Evolutionary conservation across 805 yeast genomes (phyloP).

Genomic region (Suhomyces sp.): DNA sequence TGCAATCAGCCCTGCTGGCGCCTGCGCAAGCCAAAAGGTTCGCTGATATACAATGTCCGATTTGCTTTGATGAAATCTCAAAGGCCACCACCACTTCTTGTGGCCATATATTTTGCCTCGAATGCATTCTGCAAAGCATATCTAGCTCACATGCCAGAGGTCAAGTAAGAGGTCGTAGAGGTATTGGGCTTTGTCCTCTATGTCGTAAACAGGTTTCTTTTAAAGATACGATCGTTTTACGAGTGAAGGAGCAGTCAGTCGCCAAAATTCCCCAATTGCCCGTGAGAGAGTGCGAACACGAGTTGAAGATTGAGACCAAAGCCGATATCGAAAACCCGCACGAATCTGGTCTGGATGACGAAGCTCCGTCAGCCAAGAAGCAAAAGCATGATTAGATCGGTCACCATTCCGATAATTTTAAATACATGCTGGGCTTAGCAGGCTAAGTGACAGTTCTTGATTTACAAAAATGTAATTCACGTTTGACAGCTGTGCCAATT

Average conservation of each 20-base stretch:
- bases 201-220: constrained; percentile 39
- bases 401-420: not conserved
- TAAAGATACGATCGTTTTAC: constrained; percentile 29
- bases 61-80: constrained; percentile 41
- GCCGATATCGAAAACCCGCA: not conserved
- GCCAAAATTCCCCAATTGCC: constrained; percentile 14
- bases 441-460: not conserved
- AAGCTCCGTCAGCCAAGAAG: not conserved
- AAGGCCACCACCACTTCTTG: constrained; percentile 42
- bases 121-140: constrained; percentile 40
- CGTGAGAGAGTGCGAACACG: not conserved
- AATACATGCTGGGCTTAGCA: not conserved
- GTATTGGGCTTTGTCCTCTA: constrained; percentile 43
- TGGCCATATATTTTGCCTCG: constrained; percentile 44
- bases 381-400: not conserved
- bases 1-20: constrained; percentile 17
- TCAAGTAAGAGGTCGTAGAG: constrained; percentile 35
- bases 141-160: constrained; percentile 43
- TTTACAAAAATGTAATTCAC: not conserved
- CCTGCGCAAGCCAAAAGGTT: constrained; percentile 27
- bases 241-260: constrained; percentile 13
- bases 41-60: constrained; percentile 40
- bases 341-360: not conserved
- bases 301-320: not conserved
- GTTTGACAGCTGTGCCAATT: too few relatives aligned